Evolutionary conservation across 2,329 filamentous ascomycete genomes (phyloP), one percentile per base, ranked within the genome.

Genomic region (Pseudogymnoascus sp.): DNA sequence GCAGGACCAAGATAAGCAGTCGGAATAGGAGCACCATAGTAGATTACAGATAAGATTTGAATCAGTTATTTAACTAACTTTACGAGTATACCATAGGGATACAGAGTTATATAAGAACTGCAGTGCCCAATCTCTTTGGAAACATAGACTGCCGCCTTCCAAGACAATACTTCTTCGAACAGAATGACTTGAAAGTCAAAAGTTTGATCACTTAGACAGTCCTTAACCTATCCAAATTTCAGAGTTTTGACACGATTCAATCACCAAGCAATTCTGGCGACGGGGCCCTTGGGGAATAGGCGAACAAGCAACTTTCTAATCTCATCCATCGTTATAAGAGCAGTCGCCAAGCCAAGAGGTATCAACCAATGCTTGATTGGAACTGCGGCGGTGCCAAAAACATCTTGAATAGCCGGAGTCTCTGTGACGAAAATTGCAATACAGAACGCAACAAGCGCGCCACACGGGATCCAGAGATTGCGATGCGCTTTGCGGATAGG

Each of bases 361-460:
- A 83, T 77, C 1, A 82, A 67, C 80, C 81, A 84, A 62, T 78
- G 81, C 72, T 82, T 75, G 37, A 82, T 75, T 0, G 81, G 81
- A 1, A 82, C 79, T 1, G 76, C 74, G 0, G 78, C 78, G 0
- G 81, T 84, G 4, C 74, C 73, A 62, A 84, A 82, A 7, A 83
- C 68, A 0, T 28, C 70, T 68, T 83, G 80, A 2, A 84, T 73
- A 0, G 79, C 80, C 0, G 79, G 80, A 0, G 79, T 79, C 64
- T 83, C 78, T 0, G 81, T 82, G 10, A 82, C 80, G 42, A 84
- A 83, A 5, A 84, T 73, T 5, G 81, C 81, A 64, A 84, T 83
- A 3, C 73, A 73, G 0, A 84, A 67, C 2, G 78, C 81, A 10
- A 82, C 76, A 4, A 76, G 40, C 66, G 81, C 79, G 40, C 78